A percentile compares a stretch with the other conserved stretches of the same genome.
Conservation (phyloP, 2,329 filamentous ascomycete genomes). For the Cyclaneusma minus region DNA sequence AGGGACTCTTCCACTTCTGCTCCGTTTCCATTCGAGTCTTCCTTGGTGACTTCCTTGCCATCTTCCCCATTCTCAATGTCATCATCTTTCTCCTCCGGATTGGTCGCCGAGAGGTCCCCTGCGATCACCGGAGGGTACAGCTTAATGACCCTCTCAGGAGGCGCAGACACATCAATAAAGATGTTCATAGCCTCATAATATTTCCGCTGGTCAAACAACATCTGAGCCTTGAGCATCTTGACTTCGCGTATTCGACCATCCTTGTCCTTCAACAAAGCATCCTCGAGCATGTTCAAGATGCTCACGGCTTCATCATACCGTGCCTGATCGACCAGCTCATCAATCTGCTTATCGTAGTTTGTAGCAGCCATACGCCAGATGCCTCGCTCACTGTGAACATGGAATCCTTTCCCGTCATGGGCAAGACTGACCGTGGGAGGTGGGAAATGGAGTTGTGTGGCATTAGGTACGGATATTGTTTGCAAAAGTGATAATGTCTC, state of each 20-base stretch:
- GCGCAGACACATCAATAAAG: slow-evolving; percentile 80
- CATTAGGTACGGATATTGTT: slow-evolving; percentile 65
- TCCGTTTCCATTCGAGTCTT: slow-evolving; percentile 10
- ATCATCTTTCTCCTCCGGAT: slow-evolving; percentile 25
- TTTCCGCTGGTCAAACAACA: slow-evolving; percentile 66
- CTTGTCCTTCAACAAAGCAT: slow-evolving; percentile 77
- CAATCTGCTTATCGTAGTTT: slow-evolving; percentile 79
- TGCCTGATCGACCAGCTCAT: slow-evolving; percentile 58
- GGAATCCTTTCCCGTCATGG: slow-evolving; percentile 89
- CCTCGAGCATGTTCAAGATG: slow-evolving; percentile 76
- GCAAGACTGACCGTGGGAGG: slow-evolving; percentile 88
- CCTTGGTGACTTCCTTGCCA: slow-evolving; percentile 24
- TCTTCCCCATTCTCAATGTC: slow-evolving; percentile 22
- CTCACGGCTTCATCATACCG: slow-evolving; percentile 87
- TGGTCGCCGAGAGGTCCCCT: slow-evolving; percentile 56
- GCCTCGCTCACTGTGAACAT: slow-evolving; percentile 77
- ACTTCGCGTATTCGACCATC: slow-evolving; percentile 64
- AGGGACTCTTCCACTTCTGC: background rate
- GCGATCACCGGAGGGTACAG: slow-evolving; percentile 75
- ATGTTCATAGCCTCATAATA: slow-evolving; percentile 79
- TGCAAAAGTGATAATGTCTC: slow-evolving; percentile 84
- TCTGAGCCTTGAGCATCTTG: slow-evolving; percentile 82
- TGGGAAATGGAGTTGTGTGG: slow-evolving; percentile 76
- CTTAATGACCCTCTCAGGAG: slow-evolving; percentile 74
- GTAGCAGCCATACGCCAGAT: slow-evolving; percentile 95